Evolutionary conservation across 148 eudicot genomes (phyloP), one percentile per base, ranked within the genome.

Genomic region (Nepenthes mirabilis): DNA sequence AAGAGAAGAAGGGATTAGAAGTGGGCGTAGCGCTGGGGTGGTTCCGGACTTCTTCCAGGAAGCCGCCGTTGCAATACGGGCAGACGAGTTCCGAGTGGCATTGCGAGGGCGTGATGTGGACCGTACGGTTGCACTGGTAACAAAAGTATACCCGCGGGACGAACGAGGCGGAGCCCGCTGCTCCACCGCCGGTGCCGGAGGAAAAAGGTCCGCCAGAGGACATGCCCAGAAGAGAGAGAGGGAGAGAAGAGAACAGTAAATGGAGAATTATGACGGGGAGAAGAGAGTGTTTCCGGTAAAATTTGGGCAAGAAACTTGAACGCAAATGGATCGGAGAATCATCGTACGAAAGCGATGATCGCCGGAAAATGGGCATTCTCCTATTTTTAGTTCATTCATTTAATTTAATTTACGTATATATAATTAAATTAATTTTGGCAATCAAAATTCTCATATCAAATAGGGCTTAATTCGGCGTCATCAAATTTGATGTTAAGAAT

Each of bases 31-130:
- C 68, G 66, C 61, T 60, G 13, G 65, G 67, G 14, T 23, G 23
- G 23, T 74, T 60, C 49, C 74, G 82, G 43, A 47, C 68, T 71
- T 85, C 91, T 75, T 85, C 91, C 9, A 82, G 71, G 69, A 82
- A 85, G 10, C 79, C 78, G 55, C 79, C 84, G 67, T 69, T 67
- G 71, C 87, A 85, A 67, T 64, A 58, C 61, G 84, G 91, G 74
- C 87, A 79, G 56, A 62, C 9, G 59, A 79, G 70, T 37, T 81
- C 84, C 43, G 67, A 49, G 56, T 70, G 34, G 5, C 78, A 74
- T 2, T 82, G 74, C 12, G 64, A 33, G 0, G 72, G 70, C 1
- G 68, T 43, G 12, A 80, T 51, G 36, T 74, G 43, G 55, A 80
- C 82, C 36, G 75, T 78, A 12, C 74, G 72, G 52, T 80, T 62